Conservation (phyloP, 495 filamentous ascomycete species). For the Talaromyces thailandensis region DNA sequence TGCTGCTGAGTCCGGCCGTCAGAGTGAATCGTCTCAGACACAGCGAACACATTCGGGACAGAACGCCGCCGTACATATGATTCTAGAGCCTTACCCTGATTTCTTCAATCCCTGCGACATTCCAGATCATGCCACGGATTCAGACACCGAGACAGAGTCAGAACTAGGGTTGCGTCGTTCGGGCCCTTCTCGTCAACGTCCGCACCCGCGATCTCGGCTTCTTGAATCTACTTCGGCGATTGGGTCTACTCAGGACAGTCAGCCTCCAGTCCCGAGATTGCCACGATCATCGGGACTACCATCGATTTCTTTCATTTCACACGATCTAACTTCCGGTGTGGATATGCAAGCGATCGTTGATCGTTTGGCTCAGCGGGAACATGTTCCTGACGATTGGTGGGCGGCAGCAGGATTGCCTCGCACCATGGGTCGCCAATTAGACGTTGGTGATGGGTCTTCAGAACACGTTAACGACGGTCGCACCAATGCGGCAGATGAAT, state of each 20-base stretch:
- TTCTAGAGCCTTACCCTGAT: constrained; percentile 33
- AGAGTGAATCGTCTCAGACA: constrained; percentile 24
- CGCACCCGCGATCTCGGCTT: constrained; percentile 16
- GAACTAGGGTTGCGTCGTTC: constrained; percentile 15
- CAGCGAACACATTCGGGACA: constrained; percentile 15
- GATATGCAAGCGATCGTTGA: constrained; percentile 63
- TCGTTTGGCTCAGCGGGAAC: constrained; percentile 53
- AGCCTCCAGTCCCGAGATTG: constrained; percentile 20
- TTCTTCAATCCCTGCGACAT: constrained; percentile 35
- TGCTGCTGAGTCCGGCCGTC: constrained; percentile 23
- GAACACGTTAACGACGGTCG: background rate
- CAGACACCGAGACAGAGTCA: constrained; percentile 26
- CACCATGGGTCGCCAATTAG: constrained; percentile 30
- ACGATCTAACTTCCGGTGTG: constrained; percentile 13
- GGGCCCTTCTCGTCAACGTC: constrained; percentile 13
- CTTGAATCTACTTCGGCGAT: constrained; percentile 14
- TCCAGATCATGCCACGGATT: constrained; percentile 16
- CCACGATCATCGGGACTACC: constrained; percentile 13
- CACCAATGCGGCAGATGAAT: background rate
- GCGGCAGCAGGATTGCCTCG: constrained; percentile 58
- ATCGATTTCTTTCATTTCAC: constrained; percentile 21
- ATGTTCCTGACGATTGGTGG: constrained; percentile 76
- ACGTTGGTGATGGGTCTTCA: constrained; percentile 14
- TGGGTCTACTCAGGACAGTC: constrained; percentile 29
- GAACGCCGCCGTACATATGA: constrained; percentile 16